Percentiles rank a stretch among this genome's conserved stretches.
These are phyloP conservation scores for Alternaria viburni DNA, from an alignment of 2,329 filamentous ascomycete species.

Conservation along the genomic window DNA sequence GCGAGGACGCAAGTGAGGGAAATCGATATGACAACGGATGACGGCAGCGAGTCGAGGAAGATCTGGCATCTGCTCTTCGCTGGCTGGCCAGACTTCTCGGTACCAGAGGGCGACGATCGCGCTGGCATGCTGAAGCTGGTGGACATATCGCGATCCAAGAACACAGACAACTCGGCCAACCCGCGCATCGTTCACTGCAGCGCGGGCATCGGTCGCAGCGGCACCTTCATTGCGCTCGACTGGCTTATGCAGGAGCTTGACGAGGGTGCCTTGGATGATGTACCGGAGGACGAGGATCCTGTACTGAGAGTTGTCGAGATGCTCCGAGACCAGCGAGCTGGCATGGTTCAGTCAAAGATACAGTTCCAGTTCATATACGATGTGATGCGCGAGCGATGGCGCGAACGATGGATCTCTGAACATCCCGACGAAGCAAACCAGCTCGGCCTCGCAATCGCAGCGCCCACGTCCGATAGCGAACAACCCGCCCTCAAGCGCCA, in stretches of 20 bases:
- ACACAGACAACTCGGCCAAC: slow-evolving; percentile 57
- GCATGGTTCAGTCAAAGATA: slow-evolving; percentile 90
- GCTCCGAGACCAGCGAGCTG: slow-evolving; percentile 84
- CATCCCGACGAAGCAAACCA: slow-evolving; percentile 38
- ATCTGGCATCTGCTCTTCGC: slow-evolving; percentile 87
- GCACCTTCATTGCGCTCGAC: slow-evolving; percentile 96
- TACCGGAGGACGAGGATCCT: slow-evolving; percentile 64
- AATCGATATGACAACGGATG: slow-evolving; percentile 60
- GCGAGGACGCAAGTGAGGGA: slow-evolving; percentile 75
- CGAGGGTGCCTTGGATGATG: slow-evolving; percentile 67
- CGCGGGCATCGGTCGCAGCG: slow-evolving; percentile 90
- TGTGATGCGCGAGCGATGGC: slow-evolving; percentile 77
- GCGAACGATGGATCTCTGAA: slow-evolving; percentile 55
- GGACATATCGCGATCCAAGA: slow-evolving; percentile 67
- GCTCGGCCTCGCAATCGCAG: slow-evolving; percentile 24
- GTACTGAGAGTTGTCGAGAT: slow-evolving; percentile 80
- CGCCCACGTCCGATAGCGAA: slow-evolving; percentile 16
- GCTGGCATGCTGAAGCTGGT: slow-evolving; percentile 73
- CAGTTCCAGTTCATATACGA: slow-evolving; percentile 92
- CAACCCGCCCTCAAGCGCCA: slow-evolving; percentile 38
- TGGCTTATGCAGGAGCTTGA: slow-evolving; percentile 84
- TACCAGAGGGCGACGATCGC: slow-evolving; percentile 73
- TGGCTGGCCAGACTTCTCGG: slow-evolving; percentile 88
- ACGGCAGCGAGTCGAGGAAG: slow-evolving; percentile 62
- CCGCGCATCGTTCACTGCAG: slow-evolving; percentile 77